Percentiles rank a stretch among this genome's conserved stretches.
phyloP scores from a whole-genome alignment of 495 filamentous ascomycete genomes.

The Xylona heveae region DNA sequence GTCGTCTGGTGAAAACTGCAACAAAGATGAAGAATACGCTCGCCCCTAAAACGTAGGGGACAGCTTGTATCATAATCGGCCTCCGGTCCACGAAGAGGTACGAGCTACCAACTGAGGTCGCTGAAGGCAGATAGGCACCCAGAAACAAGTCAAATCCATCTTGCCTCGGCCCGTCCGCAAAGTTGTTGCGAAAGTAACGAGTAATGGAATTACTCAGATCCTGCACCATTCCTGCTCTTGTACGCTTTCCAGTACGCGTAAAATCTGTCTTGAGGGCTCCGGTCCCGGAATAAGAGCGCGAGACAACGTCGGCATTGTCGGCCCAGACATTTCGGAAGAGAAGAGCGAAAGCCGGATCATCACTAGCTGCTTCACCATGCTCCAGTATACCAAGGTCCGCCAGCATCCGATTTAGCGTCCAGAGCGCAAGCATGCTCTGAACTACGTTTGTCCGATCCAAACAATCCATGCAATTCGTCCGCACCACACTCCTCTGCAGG shows the following conservation, averaged over 20 bases:
- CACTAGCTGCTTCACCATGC: slow-evolving; percentile 42
- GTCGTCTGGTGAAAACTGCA: slow-evolving; percentile 43
- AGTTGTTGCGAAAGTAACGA: slow-evolving; percentile 79
- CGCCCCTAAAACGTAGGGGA: slow-evolving; percentile 77
- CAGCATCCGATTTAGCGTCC: slow-evolving; percentile 69
- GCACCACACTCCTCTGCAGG: slow-evolving; percentile 65
- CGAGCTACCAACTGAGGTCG: slow-evolving; percentile 35
- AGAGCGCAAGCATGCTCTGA: slow-evolving; percentile 83
- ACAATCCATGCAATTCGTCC: slow-evolving; percentile 99
- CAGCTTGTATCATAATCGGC: slow-evolving; percentile 65
- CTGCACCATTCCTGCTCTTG: slow-evolving; percentile 56
- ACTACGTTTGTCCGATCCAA: slow-evolving; percentile 95
- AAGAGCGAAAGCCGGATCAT: slow-evolving; percentile 58
- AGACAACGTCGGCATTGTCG: slow-evolving; percentile 92
- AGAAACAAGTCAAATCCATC: slow-evolving; percentile 91
- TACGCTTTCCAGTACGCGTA: slow-evolving; percentile 72
- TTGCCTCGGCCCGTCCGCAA: slow-evolving; percentile 76
- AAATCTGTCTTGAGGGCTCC: slow-evolving; percentile 94
- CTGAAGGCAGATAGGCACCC: slow-evolving; percentile 56
- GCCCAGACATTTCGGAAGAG: slow-evolving; percentile 94
- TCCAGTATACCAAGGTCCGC: slow-evolving; percentile 56
- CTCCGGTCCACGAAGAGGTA: slow-evolving; percentile 69
- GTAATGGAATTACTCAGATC: slow-evolving; percentile 67
- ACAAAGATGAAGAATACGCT: slow-evolving; percentile 75
- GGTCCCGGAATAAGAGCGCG: slow-evolving; percentile 78